A percentile compares a stretch with the other conserved stretches of the same genome.
Conservation (phyloP, 2,329 filamentous ascomycete genomes). For the Xylariomycetidae sp. region DNA sequence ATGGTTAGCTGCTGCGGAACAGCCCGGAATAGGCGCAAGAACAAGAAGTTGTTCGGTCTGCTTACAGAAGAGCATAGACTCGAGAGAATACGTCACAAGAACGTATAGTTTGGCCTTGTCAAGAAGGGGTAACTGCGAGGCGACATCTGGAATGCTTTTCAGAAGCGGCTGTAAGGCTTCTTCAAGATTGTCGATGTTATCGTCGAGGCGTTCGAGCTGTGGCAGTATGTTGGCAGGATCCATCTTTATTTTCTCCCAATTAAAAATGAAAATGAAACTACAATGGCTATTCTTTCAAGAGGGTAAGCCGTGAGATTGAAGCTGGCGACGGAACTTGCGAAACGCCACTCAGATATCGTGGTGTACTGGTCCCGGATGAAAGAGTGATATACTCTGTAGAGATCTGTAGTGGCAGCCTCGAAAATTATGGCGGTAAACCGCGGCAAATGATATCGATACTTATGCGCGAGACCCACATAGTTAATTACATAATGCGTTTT, state of each 20-base stretch:
- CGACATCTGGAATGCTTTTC: constrained; percentile 58
- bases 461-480: constrained; percentile 2
- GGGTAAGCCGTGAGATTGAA: too few species aligned
- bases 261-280: too few species aligned
- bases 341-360: not conserved
- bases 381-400: constrained; percentile 1
- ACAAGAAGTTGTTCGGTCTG: too few species aligned
- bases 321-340: not conserved
- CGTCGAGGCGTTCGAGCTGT: constrained; percentile 69
- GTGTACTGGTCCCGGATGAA: not conserved
- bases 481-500: not conserved
- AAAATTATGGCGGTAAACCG: constrained; percentile 22
- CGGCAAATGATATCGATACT: constrained; percentile 18
- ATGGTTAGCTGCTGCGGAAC: too few species aligned
- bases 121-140: constrained; percentile 79
- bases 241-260: too few species aligned
- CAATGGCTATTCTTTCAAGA: too few species aligned
- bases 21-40: too few species aligned
- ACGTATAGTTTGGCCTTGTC: constrained; percentile 94
- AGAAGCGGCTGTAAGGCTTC: constrained; percentile 71
- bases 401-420: constrained; percentile 1
- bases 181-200: constrained; percentile 75
- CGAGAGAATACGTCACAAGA: constrained; percentile 82
- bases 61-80: constrained; percentile 83
- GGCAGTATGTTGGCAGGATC: constrained; percentile 55